Percentiles rank a stretch among this genome's conserved stretches.
Evolutionary conservation across 2,329 filamentous ascomycete species (phyloP).

Genomic region (Hypoxylon sp.): DNA sequence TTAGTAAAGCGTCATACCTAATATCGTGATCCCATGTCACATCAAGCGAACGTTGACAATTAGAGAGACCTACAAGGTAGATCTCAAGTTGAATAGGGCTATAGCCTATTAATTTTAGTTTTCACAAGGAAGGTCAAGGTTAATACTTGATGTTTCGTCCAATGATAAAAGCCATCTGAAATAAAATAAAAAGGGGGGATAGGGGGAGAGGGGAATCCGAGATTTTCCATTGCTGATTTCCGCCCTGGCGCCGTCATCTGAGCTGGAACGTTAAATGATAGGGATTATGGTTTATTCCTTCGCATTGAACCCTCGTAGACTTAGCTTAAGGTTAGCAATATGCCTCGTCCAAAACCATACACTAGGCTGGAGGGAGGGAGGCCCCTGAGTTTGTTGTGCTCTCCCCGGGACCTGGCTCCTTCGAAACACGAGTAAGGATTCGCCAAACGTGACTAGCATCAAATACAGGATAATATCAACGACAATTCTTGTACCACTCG

Average conservation of each 20-base stretch:
- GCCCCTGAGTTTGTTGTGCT: background rate
- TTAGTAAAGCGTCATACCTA: background rate
- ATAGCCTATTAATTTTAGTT: constrained; percentile 19
- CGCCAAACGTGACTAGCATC: background rate
- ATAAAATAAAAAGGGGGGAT: background rate
- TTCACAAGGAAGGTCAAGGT: background rate
- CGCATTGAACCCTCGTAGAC: constrained; percentile 8
- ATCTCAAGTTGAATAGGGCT: constrained; percentile 5
- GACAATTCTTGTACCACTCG: constrained; percentile 11
- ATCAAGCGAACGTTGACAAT: background rate
- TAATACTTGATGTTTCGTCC: constrained; percentile 1
- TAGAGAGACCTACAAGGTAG: background rate
- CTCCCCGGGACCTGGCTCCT: background rate
- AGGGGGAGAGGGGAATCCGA: background rate
- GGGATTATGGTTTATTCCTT: constrained; percentile 22
- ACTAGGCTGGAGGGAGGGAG: background rate
- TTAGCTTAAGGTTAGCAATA: constrained; percentile 3
- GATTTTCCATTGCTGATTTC: background rate
- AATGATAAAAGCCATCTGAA: constrained; percentile 19
- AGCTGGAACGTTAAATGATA: constrained; percentile 6
- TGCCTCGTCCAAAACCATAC: background rate
- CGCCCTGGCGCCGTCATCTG: constrained; percentile 8
- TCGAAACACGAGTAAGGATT: constrained; percentile 1
- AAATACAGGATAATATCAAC: constrained; percentile 25
- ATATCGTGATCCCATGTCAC: constrained; percentile 11